Evolutionary conservation across 441 rosid species (phyloP).

Genomic region (Adansonia madagascariensis): DNA sequence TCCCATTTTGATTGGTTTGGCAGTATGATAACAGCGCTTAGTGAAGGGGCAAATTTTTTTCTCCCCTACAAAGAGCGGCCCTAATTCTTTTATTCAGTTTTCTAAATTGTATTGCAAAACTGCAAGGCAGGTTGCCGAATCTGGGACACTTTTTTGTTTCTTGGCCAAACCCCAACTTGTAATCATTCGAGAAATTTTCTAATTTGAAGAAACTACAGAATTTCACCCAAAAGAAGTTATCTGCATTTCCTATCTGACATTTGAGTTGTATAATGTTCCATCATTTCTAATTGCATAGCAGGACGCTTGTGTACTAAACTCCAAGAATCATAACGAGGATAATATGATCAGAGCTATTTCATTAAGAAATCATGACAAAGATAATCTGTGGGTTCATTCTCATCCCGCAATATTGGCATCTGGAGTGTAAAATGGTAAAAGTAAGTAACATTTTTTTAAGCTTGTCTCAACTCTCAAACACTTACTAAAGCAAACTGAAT

Average conservation of each 20-base stretch:
- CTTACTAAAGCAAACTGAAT: background rate
- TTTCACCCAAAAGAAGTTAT: background rate
- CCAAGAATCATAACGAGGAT: too few relatives aligned
- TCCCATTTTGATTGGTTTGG: constrained; percentile 48
- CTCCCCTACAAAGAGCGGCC: background rate
- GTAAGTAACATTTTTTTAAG: background rate
- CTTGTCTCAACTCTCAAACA: background rate
- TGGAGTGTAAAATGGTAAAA: background rate
- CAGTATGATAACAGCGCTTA: background rate
- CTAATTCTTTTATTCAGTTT: background rate
- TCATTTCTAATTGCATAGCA: background rate
- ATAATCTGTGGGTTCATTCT: too few relatives aligned
- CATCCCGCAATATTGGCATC: constrained; percentile 23
- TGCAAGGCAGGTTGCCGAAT: background rate
- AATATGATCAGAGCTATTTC: too few relatives aligned
- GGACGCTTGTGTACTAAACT: too few relatives aligned
- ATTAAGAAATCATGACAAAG: too few relatives aligned
- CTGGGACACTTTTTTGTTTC: background rate
- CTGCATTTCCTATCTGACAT: background rate
- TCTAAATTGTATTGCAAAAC: background rate
- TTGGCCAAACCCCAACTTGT: background rate
- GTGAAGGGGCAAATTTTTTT: background rate
- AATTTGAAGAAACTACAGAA: too few relatives aligned
- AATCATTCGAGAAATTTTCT: background rate
- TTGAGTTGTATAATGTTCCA: background rate